phyloP scores from a whole-genome alignment of 495 filamentous ascomycete species.

The Chaetomium tenue region DNA sequence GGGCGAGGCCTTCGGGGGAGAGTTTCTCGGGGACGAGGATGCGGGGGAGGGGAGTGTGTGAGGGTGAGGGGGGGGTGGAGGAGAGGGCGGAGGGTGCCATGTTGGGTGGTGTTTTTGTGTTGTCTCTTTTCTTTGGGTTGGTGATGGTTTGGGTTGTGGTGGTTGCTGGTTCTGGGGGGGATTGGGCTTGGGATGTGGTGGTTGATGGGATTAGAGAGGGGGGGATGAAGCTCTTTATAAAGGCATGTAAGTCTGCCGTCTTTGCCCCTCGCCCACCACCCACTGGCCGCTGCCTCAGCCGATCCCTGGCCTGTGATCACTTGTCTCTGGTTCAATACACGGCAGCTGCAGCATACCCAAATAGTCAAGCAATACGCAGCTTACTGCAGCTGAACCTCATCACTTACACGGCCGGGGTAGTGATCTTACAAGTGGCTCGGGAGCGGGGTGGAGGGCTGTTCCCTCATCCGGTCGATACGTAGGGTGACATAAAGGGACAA shows the following conservation, averaged over 20 bases:
- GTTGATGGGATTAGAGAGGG: background rate
- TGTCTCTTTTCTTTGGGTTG: no score
- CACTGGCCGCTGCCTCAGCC: background rate
- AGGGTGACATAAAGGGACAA: conserved; percentile 17
- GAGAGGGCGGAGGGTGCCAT: conserved; percentile 42
- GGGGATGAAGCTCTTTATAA: background rate
- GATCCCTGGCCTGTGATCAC: background rate
- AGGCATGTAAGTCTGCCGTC: background rate
- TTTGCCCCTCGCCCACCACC: background rate
- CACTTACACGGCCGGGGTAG: background rate
- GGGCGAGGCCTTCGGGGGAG: conserved; percentile 65
- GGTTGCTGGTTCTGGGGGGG: background rate
- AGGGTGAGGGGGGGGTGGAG: conserved; percentile 19
- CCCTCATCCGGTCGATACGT: conserved; percentile 7
- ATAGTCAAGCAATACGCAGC: background rate
- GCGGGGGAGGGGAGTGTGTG: conserved; percentile 32
- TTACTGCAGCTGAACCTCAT: background rate
- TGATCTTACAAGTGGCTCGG: background rate
- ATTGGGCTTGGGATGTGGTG: background rate
- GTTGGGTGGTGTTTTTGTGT: background rate
- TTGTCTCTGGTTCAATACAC: background rate
- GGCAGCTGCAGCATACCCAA: conserved; percentile 10
- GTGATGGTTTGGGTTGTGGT: background rate
- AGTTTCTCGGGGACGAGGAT: conserved; percentile 72
- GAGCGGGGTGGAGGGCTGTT: conserved; percentile 1